Percentiles rank a stretch among this genome's conserved stretches.
These are phyloP conservation scores for Aspergillus sp. DNA, from an alignment of 2,329 filamentous ascomycete species.

Conservation along the genomic window DNA sequence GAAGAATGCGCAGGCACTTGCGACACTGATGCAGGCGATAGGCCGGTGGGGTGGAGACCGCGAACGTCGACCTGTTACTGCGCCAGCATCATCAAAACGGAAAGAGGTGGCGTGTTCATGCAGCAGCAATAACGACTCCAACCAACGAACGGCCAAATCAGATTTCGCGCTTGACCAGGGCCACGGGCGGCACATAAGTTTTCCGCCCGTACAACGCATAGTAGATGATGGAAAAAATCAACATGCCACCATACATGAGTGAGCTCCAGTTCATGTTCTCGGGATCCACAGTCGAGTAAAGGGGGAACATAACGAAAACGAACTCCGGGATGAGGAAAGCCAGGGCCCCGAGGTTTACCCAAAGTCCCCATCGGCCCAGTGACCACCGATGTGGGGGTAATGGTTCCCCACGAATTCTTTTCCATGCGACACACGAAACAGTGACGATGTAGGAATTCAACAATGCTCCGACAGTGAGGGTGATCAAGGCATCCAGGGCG, in stretches of 20 bases:
- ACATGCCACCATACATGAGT: conserved; percentile 40
- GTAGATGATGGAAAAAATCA: conserved; percentile 39
- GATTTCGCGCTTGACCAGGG: conserved; percentile 23
- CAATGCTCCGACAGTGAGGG: conserved; percentile 53
- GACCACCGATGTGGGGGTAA: conserved; percentile 37
- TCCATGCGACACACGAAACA: conserved; percentile 37
- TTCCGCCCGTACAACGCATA: conserved; percentile 38
- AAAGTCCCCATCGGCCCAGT: conserved; percentile 35
- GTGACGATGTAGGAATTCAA: conserved; percentile 56
- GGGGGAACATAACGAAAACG: conserved; percentile 44
- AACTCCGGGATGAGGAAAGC: conserved; percentile 36
- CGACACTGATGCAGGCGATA: not conserved
- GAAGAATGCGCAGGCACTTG: not conserved
- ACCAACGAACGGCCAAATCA: not conserved
- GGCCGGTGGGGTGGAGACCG: not conserved
- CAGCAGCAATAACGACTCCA: not conserved
- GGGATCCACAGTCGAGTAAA: conserved; percentile 25
- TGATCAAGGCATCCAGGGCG: conserved; percentile 58
- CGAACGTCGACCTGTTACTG: not conserved
- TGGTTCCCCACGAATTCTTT: conserved; percentile 33
- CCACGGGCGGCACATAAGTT: conserved; percentile 35
- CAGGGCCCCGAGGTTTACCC: conserved; percentile 39
- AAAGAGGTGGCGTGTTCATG: not conserved
- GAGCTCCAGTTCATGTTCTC: conserved; percentile 44
- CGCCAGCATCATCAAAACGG: not conserved